Evolutionary conservation across 2,329 filamentous ascomycete species (phyloP), one percentile per base, ranked within the genome.

Genomic region (Penicillium sp.): DNA sequence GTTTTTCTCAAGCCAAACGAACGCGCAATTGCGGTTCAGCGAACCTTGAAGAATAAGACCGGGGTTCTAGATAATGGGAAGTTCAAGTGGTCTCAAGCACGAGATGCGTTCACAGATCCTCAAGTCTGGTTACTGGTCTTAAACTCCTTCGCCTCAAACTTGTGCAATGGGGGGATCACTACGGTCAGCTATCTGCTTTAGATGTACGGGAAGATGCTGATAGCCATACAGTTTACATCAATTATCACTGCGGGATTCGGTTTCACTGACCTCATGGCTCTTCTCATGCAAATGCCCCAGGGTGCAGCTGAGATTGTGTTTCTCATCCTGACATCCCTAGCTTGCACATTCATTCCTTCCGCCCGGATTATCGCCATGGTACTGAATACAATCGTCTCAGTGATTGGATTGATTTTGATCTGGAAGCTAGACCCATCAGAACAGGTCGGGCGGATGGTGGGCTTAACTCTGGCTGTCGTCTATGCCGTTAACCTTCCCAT

Each of bases 401-500:
- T 70, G 31, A 57, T 67, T 4, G 71, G 71, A 1, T 54, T 63
- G 27, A 37, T 71, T 3, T 59, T 73, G 7, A 63, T 73, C 19
- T 71, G 65, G 39, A 60, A 63, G 27, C 54, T 68, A 0, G 53
- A 65, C 2, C 42, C 57, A 0, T 37, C 60, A 19, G 59, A 65
- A 21, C 60, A 64, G 50, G 65, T 60, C 7, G 65, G 58, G 2
- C 60, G 66, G 19, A 65, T 72, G 56, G 61, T 67, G 2, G 70
- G 70, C 0, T 51, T 72, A 33, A 68, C 64, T 44, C 50, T 73
- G 3, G 65, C 56, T 14, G 54, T 61, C 9, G 68, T 68, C 19
- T 72, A 67, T 45, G 68, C 65, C 3, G 62, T 65, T 16, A 70
- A 70, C 16, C 58, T 72, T n/a, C 69, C 70, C 1, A 61, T 73